Evolutionary conservation across 2,329 filamentous ascomycete species (phyloP), one percentile per base, ranked within the genome.

Genomic region (Colletotrichum sojae): DNA sequence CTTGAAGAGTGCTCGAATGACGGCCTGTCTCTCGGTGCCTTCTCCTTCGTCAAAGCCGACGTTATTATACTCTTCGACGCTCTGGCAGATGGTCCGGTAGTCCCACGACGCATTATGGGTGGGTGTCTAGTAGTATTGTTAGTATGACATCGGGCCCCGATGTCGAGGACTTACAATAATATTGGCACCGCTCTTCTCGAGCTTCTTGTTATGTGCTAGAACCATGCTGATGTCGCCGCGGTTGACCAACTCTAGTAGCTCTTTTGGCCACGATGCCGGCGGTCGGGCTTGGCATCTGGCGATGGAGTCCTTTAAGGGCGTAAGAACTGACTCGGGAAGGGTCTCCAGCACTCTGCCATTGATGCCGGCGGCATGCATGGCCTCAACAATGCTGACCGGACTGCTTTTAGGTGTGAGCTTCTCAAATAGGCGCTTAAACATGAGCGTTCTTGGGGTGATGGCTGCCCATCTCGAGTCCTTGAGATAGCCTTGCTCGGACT

Each of bases 1-100:
- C 69, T 91, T 91, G 85, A 98, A 99, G 31, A 99, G 91, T 9
- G 96, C 85, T 59, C 91, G 90, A 36, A 96, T 97, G 8, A 98
- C 90, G 10, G 91, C 88, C 78, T 95, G 91, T 31, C 94, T 90
- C 76, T 97, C 94, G 39, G 91, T 92, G 77, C 96, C 95, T 63
- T 94, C 92, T 6, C 92, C 91, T 54, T 94, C 94, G 72, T 96
- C 92, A 63, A 92, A 90, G 0, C 90, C 87, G 52, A 88, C 87
- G 52, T 81, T 84, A 64, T 83, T 86, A 63, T 87, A 83, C 46
- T 89, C 86, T 52, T 94, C 90, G 1, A 88, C 83, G 46, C 86
- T 88, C 69, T 90, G 86, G 72, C 94, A 95, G 39, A 97, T 90
- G n/a, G 90, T 85, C 72, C 91, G 92, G 65, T 94, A 89, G 78